Evolutionary conservation across 331 rosid genomes (phyloP), one percentile per base, ranked within the genome.

Genomic region (Rhamnella rubrinervis): DNA sequence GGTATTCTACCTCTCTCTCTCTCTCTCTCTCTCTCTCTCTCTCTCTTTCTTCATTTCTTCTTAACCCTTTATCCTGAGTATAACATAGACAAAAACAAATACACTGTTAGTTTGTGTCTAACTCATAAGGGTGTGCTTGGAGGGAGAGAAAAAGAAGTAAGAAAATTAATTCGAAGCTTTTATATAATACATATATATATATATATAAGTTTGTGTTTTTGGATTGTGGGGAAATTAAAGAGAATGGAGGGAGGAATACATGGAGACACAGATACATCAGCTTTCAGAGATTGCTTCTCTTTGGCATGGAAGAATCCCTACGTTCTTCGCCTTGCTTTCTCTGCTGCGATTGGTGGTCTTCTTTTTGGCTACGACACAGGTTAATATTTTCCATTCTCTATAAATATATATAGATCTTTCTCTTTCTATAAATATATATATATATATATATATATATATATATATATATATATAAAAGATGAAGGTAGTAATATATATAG

Each of bases 321-420:
- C 67, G 84, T 86, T 66, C 97, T 91, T 78, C 92, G 85, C 37
- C 86, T 88, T 6, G 92, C 92, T 59, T 86, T 85, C 78, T 86
- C 91, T 39, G 91, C 91, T 57, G 95, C 88, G 63, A 86, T 86
- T 17, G 95, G 91, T 53, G 95, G 95, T 38, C 86, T 86, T 58
- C 87, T 88, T 65, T 86, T 80, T 61, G 91, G 95, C 35, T 86
- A 86, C 38, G 89, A 88, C 77, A 84, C 87, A 55, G 91, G 91
- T 83, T 51, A 14, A 3, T 31, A 31, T 31, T 31, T 31, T 55
- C 20, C 18, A 8, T 38, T 41, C 14, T 40, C 26, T 23, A 23
- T 23, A 23, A 23, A 23, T 23, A 23, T 23, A 23, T 23, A 23
- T 23, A 23, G 23, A 23, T 0, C 23, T 23, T 23, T 23, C 18